Conservation (phyloP, 768 basidiomycete species). For the Russula lepida region DNA sequence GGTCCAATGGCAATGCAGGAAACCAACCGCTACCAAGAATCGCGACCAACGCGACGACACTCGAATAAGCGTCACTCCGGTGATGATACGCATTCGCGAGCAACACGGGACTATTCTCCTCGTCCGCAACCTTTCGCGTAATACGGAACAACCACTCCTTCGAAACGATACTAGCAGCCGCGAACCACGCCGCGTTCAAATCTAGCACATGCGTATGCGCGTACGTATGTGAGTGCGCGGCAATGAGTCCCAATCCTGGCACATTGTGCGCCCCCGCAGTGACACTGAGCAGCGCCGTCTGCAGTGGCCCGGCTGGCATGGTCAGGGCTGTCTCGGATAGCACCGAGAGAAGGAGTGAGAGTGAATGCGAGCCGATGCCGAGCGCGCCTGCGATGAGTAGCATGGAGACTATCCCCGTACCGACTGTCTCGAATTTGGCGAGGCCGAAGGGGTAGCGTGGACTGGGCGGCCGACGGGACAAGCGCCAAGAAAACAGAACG, state of each 20-base stretch:
- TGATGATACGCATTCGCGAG: slow-evolving; percentile 97
- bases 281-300: slow-evolving; percentile 52
- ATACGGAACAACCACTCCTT: slow-evolving; percentile 94
- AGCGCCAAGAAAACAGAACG: slow-evolving; percentile 79
- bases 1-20: slow-evolving; percentile 83
- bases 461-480: slow-evolving; percentile 76
- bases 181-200: slow-evolving; percentile 97
- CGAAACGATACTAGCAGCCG: slow-evolving; percentile 62
- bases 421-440: slow-evolving; percentile 92
- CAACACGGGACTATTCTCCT: slow-evolving; percentile 86
- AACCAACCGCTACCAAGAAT: slow-evolving; percentile 86
- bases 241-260: slow-evolving; percentile 33
- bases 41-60: slow-evolving; percentile 82
- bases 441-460: slow-evolving; percentile 79
- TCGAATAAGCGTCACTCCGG: slow-evolving; percentile 94
- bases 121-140: slow-evolving; percentile 83
- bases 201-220: slow-evolving; percentile 55
- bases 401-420: slow-evolving; percentile 83
- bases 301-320: slow-evolving; percentile 54
- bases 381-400: slow-evolving; percentile 78
- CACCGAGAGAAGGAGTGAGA: slow-evolving; percentile 68
- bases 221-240: slow-evolving; percentile 45
- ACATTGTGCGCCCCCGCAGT: slow-evolving; percentile 48
- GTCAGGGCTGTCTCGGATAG: slow-evolving; percentile 58
- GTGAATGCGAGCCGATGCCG: slow-evolving; percentile 87